phyloP scores from a whole-genome alignment of 306 rosid species.

The Acacia acuminata region DNA sequence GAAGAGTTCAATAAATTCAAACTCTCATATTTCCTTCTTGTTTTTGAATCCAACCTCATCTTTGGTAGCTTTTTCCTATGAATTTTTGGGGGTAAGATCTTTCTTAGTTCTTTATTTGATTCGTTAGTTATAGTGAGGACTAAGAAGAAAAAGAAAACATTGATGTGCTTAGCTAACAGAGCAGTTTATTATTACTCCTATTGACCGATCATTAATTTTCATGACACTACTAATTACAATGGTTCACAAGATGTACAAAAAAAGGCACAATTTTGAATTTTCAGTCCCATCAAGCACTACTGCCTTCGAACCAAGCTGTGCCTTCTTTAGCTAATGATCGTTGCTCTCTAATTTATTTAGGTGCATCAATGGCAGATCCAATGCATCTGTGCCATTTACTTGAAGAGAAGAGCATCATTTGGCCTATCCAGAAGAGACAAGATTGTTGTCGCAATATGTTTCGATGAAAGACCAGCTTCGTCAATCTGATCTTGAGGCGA shows the following conservation, averaged over 20 bases:
- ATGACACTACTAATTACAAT: background rate
- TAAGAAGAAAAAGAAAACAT: background rate
- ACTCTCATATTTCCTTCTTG: background rate
- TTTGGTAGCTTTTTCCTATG: background rate
- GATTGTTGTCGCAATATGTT: constrained; percentile 61
- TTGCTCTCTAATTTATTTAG: background rate
- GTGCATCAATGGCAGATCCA: background rate
- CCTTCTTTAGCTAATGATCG: background rate
- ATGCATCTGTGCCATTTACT: constrained; percentile 24
- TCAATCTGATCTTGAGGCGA: constrained; percentile 62
- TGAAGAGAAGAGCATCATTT: constrained; percentile 52
- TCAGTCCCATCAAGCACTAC: background rate
- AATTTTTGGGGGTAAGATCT: background rate
- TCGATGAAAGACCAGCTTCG: constrained; percentile 66
- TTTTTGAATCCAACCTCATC: background rate
- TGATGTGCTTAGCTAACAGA: background rate
- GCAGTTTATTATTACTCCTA: background rate
- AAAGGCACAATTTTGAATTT: background rate
- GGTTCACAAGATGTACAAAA: background rate
- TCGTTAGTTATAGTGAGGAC: background rate
- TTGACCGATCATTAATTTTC: background rate
- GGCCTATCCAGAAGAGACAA: constrained; percentile 63
- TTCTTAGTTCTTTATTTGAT: background rate
- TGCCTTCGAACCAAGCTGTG: background rate
- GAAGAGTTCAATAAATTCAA: background rate